Base-by-base conservation (phyloP, 1,139 yeast species). In the Candida pseudocylindracea region DNA sequence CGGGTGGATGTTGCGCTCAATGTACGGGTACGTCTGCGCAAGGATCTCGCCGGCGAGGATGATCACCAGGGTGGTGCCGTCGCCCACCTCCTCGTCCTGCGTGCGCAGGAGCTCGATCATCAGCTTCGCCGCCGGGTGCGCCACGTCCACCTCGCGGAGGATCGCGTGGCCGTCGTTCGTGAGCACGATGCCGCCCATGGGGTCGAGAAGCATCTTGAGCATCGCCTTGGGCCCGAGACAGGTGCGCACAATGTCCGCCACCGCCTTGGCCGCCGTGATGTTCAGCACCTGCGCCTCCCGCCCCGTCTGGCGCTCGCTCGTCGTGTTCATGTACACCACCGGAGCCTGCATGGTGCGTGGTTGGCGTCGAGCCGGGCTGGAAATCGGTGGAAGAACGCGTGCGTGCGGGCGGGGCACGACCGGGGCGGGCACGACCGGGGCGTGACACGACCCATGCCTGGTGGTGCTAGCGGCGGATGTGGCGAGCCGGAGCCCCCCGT, bases 191-290 rank as follows among this genome's bases (percentile, higher is more conserved):
- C 98, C 98, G 27, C 99, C 99, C 88, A 88, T 85, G 35, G 98
- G 98, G 51, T 91, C 99, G 42, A 91, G 63, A 37, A 91, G 62
- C 98, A 91, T 88, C 58, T 91, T 91, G 40, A 88, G 67, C 98
- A 88, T 88, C 31, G 98, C 98, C 54, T 85, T 85, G 34, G 99
- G 99, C n/a, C 99, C 99, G 38, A 88, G 64, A 63, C 98, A 91
- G 26, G 98, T 88, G 52, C 98, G 68, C 45, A 91, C 83, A 47
- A 91, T 85, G 52, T 88, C 96, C 1, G 95, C 92, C 32, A 85
- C 95, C 8, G 98, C 95, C 53, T 91, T 91, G 26, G 99, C 99
- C 2, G 99, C 98, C 8, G 95, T 81, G 55, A 91, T 88, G 49
- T 91, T 91, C 39, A 94, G 80, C 38, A 80, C 66, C 57, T 91